Conservation (phyloP, 2,329 filamentous ascomycete genomes). For the Nannizzia gypsea region DNA sequence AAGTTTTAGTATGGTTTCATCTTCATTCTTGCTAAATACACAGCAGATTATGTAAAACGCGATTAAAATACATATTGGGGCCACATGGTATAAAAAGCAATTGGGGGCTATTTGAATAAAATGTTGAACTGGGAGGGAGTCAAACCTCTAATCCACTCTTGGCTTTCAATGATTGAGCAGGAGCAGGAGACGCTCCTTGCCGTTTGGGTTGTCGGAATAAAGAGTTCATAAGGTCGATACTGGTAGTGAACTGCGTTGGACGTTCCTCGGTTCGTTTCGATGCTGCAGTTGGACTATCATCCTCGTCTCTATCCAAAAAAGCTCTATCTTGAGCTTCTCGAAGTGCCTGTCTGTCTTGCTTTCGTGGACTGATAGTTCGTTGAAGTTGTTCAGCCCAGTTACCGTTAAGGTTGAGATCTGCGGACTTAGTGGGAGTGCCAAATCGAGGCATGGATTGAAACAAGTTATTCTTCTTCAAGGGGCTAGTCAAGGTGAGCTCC, state of each 20-base stretch:
- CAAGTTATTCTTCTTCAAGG: conserved; percentile 15
- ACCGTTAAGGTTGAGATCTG: conserved; percentile 48
- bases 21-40: conserved; percentile 24
- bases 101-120: conserved; percentile 30
- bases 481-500: conserved; percentile 51
- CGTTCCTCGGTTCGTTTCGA: conserved; percentile 19
- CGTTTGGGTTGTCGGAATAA: conserved; percentile 60
- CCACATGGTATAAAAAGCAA: conserved; percentile 16
- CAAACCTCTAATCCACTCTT: conserved; percentile 84
- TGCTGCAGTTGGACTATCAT: conserved; percentile 23
- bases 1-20: conserved; percentile 31
- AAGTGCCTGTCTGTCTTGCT: conserved; percentile 70
- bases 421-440: conserved; percentile 5
- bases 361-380: conserved; percentile 85
- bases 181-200: conserved; percentile 45
- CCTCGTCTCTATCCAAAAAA: conserved; percentile 38
- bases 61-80: conserved; percentile 16
- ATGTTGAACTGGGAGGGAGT: conserved; percentile 35
- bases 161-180: conserved; percentile 44
- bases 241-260: conserved; percentile 61
- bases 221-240: conserved; percentile 93
- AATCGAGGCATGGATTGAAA: conserved; percentile 13
- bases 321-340: conserved; percentile 52
- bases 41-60: conserved; percentile 8
- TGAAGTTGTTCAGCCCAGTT: conserved; percentile 92